These are phyloP conservation scores for Adenanthera pavonina DNA, from an alignment of 306 rosid species.

Conservation along the genomic window DNA sequence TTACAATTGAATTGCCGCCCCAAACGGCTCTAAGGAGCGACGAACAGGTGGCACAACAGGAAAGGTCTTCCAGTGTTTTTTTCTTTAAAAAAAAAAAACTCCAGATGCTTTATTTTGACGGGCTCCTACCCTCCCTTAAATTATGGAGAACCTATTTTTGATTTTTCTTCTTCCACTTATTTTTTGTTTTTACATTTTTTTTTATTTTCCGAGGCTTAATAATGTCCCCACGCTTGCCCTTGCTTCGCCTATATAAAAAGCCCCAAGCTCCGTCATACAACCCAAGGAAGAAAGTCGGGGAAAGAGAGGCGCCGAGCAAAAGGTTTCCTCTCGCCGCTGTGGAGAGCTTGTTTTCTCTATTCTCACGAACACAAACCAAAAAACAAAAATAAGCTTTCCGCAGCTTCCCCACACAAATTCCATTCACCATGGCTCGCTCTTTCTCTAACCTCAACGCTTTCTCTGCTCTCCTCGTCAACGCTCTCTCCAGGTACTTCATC, in stretches of 20 bases:
- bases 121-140: neutral
- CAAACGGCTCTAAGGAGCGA: neutral
- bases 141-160: neutral
- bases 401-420: slow-evolving; percentile 29
- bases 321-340: slow-evolving; percentile 35
- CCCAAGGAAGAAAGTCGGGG: neutral
- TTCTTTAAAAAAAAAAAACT: no score
- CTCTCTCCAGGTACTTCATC: slow-evolving; percentile 55
- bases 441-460: slow-evolving; percentile 67
- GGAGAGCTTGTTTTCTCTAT: slow-evolving; percentile 36
- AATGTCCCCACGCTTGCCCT: neutral
- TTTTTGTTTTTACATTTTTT: no score
- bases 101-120: slow-evolving; percentile 26
- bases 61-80: slow-evolving; percentile 1
- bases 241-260: neutral
- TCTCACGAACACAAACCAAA: neutral
- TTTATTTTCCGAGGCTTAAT: no score
- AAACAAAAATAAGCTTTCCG: slow-evolving; percentile 36
- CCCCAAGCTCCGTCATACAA: no score
- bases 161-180: neutral
- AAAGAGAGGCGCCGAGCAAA: neutral
- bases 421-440: slow-evolving; percentile 74
- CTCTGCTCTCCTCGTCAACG: slow-evolving; percentile 52
- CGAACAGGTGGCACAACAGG: slow-evolving; percentile 46
- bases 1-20: neutral